Evolutionary conservation across 2,329 filamentous ascomycete genomes (phyloP).

Genomic region (Clonostachys rosea): DNA sequence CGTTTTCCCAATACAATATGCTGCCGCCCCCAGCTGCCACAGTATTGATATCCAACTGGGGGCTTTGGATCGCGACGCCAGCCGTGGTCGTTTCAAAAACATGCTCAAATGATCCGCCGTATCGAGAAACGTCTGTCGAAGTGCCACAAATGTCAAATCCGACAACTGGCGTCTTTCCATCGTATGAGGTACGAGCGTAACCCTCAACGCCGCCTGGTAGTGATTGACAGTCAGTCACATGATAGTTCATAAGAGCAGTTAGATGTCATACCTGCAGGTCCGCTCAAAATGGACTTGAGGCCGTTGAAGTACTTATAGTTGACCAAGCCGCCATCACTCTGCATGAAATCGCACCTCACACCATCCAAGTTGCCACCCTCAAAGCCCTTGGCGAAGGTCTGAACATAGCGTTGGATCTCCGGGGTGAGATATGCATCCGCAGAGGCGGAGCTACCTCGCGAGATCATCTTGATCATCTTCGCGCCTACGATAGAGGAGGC

Average conservation of each 20-base stretch:
- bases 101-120: conserved; percentile 65
- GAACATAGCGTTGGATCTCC: conserved; percentile 64
- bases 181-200: conserved; percentile 65
- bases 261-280: conserved; percentile 28
- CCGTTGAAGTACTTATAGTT: conserved; percentile 57
- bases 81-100: conserved; percentile 68
- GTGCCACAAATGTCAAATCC: conserved; percentile 51
- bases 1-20: conserved; percentile 61
- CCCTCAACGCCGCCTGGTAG: conserved; percentile 63
- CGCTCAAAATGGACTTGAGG: conserved; percentile 60
- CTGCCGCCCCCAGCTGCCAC: conserved; percentile 47
- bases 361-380: conserved; percentile 69
- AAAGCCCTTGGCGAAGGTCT: conserved; percentile 61
- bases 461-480: conserved; percentile 66
- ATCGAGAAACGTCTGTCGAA: conserved; percentile 66
- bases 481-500: conserved; percentile 64
- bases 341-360: conserved; percentile 81
- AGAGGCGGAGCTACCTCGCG: conserved; percentile 61
- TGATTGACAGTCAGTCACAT: neutral
- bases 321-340: conserved; percentile 36
- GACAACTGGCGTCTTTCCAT: conserved; percentile 59
- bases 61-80: conserved; percentile 64
- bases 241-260: neutral
- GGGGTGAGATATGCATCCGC: conserved; percentile 70
- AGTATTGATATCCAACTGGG: conserved; percentile 70